phyloP scores from a whole-genome alignment of 2,329 filamentous ascomycete species.

The Chaetomium strumarium region DNA sequence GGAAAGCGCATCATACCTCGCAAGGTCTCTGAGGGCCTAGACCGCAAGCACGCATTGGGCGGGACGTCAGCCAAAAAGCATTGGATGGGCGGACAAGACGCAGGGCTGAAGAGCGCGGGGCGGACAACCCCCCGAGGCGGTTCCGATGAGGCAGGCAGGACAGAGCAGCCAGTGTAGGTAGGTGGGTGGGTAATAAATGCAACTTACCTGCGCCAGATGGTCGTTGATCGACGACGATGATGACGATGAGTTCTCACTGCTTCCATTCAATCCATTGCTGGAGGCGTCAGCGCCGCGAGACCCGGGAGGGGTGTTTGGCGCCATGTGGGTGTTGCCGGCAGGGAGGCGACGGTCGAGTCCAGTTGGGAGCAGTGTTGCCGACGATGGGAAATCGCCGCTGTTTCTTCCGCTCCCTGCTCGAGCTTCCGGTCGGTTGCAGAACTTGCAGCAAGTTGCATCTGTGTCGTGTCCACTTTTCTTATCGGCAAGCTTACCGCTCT shows the following conservation, averaged over 20 bases:
- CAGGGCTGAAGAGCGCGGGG: slow-evolving; percentile 10
- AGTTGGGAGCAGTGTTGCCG: neutral
- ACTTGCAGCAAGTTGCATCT: neutral
- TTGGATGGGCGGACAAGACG: slow-evolving; percentile 1
- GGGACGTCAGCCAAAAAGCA: slow-evolving; percentile 16
- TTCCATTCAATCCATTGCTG: neutral
- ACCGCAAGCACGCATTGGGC: slow-evolving; percentile 17
- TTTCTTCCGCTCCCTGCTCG: neutral
- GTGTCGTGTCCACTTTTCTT: neutral
- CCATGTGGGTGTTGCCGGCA: slow-evolving; percentile 3
- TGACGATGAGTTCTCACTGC: slow-evolving; percentile 1
- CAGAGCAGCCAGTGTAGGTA: too few species aligned
- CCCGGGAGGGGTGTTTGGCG: neutral
- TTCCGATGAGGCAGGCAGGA: neutral
- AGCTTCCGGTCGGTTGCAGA: neutral
- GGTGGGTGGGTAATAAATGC: neutral
- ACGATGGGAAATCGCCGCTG: neutral
- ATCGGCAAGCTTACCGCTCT: slow-evolving; percentile 8
- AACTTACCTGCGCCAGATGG: slow-evolving; percentile 21
- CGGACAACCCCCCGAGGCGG: slow-evolving; percentile 3
- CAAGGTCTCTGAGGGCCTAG: slow-evolving; percentile 31
- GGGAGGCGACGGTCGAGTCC: neutral
- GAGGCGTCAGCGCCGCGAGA: neutral
- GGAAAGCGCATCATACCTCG: slow-evolving; percentile 27
- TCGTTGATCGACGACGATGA: slow-evolving; percentile 15